A percentile compares a stretch with the other conserved stretches of the same genome.
Evolutionary conservation across 441 rosid species (phyloP).

Genomic region (Lagerstroemia fauriei): DNA sequence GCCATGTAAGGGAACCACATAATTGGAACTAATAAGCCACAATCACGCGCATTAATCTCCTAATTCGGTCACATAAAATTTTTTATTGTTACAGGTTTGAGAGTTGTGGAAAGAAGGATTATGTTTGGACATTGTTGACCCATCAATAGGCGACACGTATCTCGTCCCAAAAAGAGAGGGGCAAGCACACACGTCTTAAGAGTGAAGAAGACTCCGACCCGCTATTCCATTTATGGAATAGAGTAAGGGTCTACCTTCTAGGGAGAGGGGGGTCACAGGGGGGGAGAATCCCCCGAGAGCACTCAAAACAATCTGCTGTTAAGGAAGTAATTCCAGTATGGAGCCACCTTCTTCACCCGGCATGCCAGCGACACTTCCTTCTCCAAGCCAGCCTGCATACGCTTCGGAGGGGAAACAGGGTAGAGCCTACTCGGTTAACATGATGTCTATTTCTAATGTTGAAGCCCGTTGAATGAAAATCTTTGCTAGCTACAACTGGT

Average conservation of each 20-base stretch:
- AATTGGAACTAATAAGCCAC: not conserved
- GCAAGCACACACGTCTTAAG: too few relatives aligned
- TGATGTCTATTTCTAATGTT: not conserved
- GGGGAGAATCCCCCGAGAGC: too few relatives aligned
- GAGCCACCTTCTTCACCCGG: too few relatives aligned
- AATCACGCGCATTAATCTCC: not conserved
- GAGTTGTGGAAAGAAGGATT: slow-evolving; percentile 67
- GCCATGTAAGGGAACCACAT: slow-evolving; percentile 50
- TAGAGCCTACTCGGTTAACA: not conserved
- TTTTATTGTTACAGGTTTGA: slow-evolving; percentile 53
- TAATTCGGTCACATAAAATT: too few relatives aligned
- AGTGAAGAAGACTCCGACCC: too few relatives aligned
- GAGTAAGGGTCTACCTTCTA: too few relatives aligned
- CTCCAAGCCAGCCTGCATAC: not conserved
- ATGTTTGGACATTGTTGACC: slow-evolving; percentile 50
- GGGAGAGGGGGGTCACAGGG: too few relatives aligned
- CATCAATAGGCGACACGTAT: slow-evolving; percentile 37
- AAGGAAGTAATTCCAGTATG: too few relatives aligned
- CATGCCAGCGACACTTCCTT: not conserved
- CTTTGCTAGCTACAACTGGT: not conserved
- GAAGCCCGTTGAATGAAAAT: not conserved
- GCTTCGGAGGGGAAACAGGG: not conserved
- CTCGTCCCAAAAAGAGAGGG: slow-evolving; percentile 1
- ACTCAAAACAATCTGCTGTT: too few relatives aligned
- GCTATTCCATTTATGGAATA: too few relatives aligned